These are phyloP conservation scores for Novymonas esmeraldas DNA, from an alignment of 208 protist species.

Conservation along the genomic window DNA sequence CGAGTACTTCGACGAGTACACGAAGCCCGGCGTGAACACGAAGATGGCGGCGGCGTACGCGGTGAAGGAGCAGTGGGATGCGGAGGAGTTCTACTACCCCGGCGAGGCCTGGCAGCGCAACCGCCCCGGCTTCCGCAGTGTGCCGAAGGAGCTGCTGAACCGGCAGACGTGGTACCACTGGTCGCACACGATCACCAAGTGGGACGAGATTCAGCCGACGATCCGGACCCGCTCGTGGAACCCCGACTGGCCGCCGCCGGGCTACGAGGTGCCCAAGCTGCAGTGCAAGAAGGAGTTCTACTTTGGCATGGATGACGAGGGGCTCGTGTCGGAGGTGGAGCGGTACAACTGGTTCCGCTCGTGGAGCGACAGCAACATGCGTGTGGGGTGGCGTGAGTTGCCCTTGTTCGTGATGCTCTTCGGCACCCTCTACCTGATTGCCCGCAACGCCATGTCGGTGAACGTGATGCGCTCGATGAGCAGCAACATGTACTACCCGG, in stretches of 20 bases:
- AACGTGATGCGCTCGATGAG: constrained; percentile 67
- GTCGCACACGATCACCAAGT: constrained; percentile 84
- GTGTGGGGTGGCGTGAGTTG: constrained; percentile 77
- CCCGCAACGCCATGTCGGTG: constrained; percentile 64
- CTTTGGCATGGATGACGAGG: constrained; percentile 85
- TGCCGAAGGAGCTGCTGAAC: constrained; percentile 89
- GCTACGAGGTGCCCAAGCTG: constrained; percentile 83
- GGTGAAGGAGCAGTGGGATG: constrained; percentile 89
- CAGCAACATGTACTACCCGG: constrained; percentile 88
- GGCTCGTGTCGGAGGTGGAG: constrained; percentile 82
- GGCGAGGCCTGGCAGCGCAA: constrained; percentile 87
- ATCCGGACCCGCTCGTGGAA: constrained; percentile 88
- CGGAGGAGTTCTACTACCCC: constrained; percentile 90
- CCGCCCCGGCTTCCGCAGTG: constrained; percentile 83
- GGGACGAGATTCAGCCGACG: constrained; percentile 87
- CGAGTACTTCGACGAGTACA: constrained; percentile 92
- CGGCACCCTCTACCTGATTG: constrained; percentile 53
- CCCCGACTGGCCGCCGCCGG: constrained; percentile 86
- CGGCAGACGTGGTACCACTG: constrained; percentile 91
- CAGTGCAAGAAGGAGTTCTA: constrained; percentile 87
- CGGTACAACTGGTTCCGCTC: constrained; percentile 88
- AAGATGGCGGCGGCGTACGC: constrained; percentile 80
- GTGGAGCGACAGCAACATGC: constrained; percentile 87
- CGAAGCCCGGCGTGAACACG: constrained; percentile 75
- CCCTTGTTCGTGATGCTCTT: constrained; percentile 74